Conservation (phyloP, 2,329 filamentous ascomycete species). For the Cladosporium oxysporum region DNA sequence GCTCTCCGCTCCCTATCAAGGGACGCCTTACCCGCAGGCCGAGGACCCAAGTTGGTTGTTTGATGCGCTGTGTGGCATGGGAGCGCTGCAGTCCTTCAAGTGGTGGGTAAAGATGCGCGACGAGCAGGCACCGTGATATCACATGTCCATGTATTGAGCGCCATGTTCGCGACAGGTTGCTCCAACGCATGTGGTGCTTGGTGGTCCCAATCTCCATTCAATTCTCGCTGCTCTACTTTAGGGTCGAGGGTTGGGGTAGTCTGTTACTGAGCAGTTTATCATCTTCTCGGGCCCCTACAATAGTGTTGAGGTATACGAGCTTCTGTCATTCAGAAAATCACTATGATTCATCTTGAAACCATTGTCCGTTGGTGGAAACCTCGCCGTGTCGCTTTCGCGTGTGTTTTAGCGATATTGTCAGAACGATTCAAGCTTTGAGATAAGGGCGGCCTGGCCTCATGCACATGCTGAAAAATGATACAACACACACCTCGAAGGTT, state of each 20-base stretch:
- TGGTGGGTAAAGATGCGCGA: not conserved
- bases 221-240: not conserved
- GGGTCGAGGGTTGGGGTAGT: not conserved
- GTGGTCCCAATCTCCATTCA: too few species aligned
- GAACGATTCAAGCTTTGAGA: not conserved
- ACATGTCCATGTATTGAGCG: not conserved
- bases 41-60: not conserved
- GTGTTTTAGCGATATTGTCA: not conserved
- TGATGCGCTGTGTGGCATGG: not conserved
- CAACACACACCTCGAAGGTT: too few species aligned
- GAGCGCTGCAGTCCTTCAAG: not conserved
- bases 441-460: not conserved
- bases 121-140: not conserved
- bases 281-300: not conserved
- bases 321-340: not conserved
- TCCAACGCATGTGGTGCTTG: too few species aligned
- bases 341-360: not conserved
- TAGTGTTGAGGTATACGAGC: not conserved
- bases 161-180: not conserved
- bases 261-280: not conserved
- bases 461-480: not conserved
- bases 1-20: too few species aligned
- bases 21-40: not conserved
- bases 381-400: not conserved
- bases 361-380: not conserved